Evolutionary conservation across 2,329 filamentous ascomycete genomes (phyloP).

Genomic region (Aspergillus sp.): DNA sequence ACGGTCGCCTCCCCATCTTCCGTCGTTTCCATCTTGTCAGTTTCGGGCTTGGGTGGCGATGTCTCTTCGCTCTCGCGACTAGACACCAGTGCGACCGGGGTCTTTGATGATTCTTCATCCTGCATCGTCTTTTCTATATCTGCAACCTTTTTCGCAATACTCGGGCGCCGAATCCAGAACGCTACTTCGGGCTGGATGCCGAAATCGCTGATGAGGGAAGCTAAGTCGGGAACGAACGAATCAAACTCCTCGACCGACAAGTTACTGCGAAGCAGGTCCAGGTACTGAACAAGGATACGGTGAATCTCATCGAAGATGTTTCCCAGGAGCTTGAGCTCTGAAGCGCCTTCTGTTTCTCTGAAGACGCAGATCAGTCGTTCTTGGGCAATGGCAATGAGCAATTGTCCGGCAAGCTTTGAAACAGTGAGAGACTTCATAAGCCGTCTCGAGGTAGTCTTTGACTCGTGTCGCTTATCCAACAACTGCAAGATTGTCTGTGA

Average conservation of each 20-base stretch:
- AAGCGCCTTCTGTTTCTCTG: constrained; percentile 63
- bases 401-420: constrained; percentile 73
- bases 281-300: constrained; percentile 79
- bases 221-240: constrained; percentile 71
- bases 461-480: constrained; percentile 78
- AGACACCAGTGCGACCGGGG: not conserved
- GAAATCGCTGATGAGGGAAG: constrained; percentile 73
- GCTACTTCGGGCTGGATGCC: constrained; percentile 78
- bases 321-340: constrained; percentile 84
- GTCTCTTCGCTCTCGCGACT: constrained; percentile 27
- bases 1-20: constrained; percentile 26
- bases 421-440: constrained; percentile 78
- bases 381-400: constrained; percentile 88
- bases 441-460: constrained; percentile 71
- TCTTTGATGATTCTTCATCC: constrained; percentile 24
- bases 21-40: constrained; percentile 37
- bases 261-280: constrained; percentile 84
- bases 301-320: constrained; percentile 90
- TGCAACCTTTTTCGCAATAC: constrained; percentile 66
- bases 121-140: constrained; percentile 40
- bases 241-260: constrained; percentile 76
- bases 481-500: constrained; percentile 78
- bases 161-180: constrained; percentile 78
- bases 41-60: constrained; percentile 16
- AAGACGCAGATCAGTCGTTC: constrained; percentile 86